phyloP scores from a whole-genome alignment of 2,329 filamentous ascomycete species.

The Botryosphaeria agaves region DNA sequence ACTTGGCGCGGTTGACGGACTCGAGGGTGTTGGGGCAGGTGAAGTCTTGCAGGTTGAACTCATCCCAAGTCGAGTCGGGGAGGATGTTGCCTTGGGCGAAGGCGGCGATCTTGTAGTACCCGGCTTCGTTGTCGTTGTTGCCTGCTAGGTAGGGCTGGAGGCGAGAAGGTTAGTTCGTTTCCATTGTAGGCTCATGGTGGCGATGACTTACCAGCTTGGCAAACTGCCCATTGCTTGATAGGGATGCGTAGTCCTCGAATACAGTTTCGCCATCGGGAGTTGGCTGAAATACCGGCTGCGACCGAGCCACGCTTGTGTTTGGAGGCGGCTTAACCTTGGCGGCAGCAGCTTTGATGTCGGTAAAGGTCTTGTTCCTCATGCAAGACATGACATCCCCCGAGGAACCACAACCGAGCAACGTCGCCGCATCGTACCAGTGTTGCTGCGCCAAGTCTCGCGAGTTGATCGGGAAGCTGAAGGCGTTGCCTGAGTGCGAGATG shows the following conservation, averaged over 20 bases:
- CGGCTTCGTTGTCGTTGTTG: constrained; percentile 29
- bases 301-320: constrained; percentile 5
- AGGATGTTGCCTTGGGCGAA: constrained; percentile 22
- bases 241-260: constrained; percentile 10
- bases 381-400: constrained; percentile 6
- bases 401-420: constrained; percentile 20
- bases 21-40: constrained; percentile 25
- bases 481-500: constrained; percentile 20
- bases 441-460: constrained; percentile 13
- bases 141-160: constrained; percentile 22
- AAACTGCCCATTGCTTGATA: constrained; percentile 14
- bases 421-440: constrained; percentile 26
- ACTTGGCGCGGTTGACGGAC: constrained; percentile 15
- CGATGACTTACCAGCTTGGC: constrained; percentile 14
- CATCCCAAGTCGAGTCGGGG: constrained; percentile 15
- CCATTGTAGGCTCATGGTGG: constrained; percentile 5
- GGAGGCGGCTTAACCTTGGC: constrained; percentile 6
- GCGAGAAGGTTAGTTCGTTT: too few relatives aligned
- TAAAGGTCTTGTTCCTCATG: constrained; percentile 6
- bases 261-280: constrained; percentile 10
- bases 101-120: constrained; percentile 29
- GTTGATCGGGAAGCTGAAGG: constrained; percentile 27
- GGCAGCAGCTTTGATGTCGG: constrained; percentile 6
- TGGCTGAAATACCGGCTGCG: constrained; percentile 9
- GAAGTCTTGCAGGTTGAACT: constrained; percentile 7